These are phyloP conservation scores for Sugiyamaella xylanicola DNA, from an alignment of 1,139 yeast species.

Conservation along the genomic window DNA sequence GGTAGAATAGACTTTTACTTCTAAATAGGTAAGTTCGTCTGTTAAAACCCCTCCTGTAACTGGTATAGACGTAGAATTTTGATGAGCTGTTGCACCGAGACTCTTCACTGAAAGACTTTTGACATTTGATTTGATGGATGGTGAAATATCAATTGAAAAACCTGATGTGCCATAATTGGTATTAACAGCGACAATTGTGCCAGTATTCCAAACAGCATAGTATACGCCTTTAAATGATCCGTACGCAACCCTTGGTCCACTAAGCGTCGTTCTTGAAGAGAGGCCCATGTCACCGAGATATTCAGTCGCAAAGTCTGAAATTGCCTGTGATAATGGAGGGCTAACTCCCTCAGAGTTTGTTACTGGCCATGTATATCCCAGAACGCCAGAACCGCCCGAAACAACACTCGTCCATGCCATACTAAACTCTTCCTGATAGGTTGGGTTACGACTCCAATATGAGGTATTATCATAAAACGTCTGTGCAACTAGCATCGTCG, in stretches of 20 bases:
- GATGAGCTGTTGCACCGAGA: constrained; percentile 5
- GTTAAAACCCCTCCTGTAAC: constrained; percentile 10
- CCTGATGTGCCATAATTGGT: constrained; percentile 14
- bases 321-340: constrained; percentile 22
- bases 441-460: constrained; percentile 25
- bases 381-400: constrained; percentile 24
- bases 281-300: constrained; percentile 12
- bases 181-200: constrained; percentile 21
- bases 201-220: constrained; percentile 24
- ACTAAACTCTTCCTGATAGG: constrained; percentile 24
- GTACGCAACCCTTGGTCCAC: constrained; percentile 20
- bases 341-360: constrained; percentile 17
- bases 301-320: constrained; percentile 22
- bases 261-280: constrained; percentile 17
- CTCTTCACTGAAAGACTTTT: constrained; percentile 1
- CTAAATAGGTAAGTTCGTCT: constrained; percentile 12
- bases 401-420: constrained; percentile 25
- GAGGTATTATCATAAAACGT: constrained; percentile 24
- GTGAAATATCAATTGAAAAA: constrained; percentile 4
- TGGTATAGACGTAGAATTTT: background rate
- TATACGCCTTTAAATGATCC: constrained; percentile 19
- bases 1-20: constrained; percentile 14
- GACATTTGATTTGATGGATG: background rate
- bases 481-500: constrained; percentile 24
- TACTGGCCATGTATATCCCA: constrained; percentile 26